Evolutionary conservation across 2,329 filamentous ascomycete species (phyloP).

Genomic region (Diaporthe sp.): DNA sequence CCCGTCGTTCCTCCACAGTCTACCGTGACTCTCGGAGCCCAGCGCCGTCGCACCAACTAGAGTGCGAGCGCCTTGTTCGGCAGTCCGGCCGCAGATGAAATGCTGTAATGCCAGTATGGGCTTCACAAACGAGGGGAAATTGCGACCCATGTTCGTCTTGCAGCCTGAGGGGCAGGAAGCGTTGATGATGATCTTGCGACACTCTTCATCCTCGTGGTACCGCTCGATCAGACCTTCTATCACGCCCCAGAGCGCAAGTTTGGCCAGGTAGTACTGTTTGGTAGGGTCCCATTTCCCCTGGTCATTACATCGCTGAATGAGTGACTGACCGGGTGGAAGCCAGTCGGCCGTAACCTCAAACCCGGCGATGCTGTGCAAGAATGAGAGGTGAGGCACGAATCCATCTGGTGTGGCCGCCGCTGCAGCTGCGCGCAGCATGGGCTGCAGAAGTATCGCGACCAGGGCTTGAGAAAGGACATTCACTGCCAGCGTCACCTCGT

Average conservation of each 20-base stretch:
- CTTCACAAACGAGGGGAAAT: constrained; percentile 46
- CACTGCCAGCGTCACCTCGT: constrained; percentile 67
- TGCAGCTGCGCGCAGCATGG: constrained; percentile 55
- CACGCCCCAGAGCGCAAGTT: constrained; percentile 51
- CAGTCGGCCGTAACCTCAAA: constrained; percentile 42
- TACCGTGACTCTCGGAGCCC: constrained; percentile 57
- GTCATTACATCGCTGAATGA: constrained; percentile 41
- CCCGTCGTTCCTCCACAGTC: constrained; percentile 58
- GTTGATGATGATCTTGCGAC: constrained; percentile 55
- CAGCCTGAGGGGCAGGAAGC: constrained; percentile 60
- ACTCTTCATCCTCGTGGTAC: constrained; percentile 41
- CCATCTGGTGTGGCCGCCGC: constrained; percentile 41
- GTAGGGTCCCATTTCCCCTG: constrained; percentile 41
- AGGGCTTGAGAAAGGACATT: constrained; percentile 70
- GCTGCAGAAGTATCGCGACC: constrained; percentile 65
- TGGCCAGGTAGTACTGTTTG: constrained; percentile 49
- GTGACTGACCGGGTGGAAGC: constrained; percentile 38
- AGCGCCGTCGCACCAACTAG: constrained; percentile 57
- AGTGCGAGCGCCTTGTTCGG: constrained; percentile 58
- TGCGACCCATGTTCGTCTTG: constrained; percentile 55
- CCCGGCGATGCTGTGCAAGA: constrained; percentile 50
- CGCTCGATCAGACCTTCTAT: constrained; percentile 54
- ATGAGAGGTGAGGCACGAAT: constrained; percentile 55
- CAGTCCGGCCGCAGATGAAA: constrained; percentile 54
- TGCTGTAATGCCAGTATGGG: constrained; percentile 45